Evolutionary conservation across 306 rosid species (phyloP), one percentile per base, ranked within the genome.

Genomic region (Leucaena leucocephala): DNA sequence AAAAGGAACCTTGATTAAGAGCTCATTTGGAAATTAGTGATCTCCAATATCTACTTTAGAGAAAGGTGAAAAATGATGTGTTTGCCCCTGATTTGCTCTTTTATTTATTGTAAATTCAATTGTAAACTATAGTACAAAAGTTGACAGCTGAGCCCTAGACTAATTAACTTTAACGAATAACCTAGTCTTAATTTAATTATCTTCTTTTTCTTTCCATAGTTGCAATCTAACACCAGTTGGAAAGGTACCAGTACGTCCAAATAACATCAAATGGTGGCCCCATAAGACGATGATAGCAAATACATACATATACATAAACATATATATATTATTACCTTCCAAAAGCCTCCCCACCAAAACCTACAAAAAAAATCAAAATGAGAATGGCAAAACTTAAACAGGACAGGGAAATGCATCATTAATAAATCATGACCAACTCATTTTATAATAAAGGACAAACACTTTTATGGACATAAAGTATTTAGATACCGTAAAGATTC

Each of bases 301-400:
- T 8, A 8, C 50, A 49, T 49, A 15, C 19, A 50, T 19, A 16
- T 2, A 15, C 5, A 16, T 19, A 15, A 7, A 15, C 15, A 38
- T 3, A 21, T 14, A 66, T 43, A 75, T 75, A 48, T 42, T 40
- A 39, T 77, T 88, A 94, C 98, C 98, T 94, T 94, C 90, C 90
- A 94, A 80, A 92, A 36, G 87, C 98, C 98, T 88, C 98, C 98
- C 77, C 76, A 89, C 98, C 98, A 94, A 90, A 94, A 94, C 98
- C 98, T 94, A 76, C 74, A 67, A 21, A 78, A 45, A 74, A 57
- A 50, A 82, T 27, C 27, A 67, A 83, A 77, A 36, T 22, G 42
- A 49, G 74, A 52, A 50, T 84, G 49, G 34, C 55, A 65, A 72
- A 22, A 38, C 12, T 78, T 16, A 71, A 59, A 79, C 8, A 78